phyloP scores from a whole-genome alignment of 2,329 filamentous ascomycete genomes.

The Clarireedia paspali region DNA sequence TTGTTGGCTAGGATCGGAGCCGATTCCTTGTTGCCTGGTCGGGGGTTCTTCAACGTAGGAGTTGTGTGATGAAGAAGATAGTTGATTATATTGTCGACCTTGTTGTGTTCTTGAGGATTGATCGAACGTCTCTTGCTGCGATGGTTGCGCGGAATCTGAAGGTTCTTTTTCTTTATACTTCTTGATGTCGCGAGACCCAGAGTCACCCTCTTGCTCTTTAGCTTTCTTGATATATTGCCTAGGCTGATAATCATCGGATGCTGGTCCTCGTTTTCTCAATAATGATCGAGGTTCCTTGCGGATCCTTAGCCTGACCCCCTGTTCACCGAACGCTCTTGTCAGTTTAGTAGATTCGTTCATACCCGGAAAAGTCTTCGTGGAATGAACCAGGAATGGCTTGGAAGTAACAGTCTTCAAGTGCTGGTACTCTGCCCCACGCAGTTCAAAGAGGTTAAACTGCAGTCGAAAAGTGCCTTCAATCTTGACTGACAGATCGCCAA shows the following conservation, averaged over 20 bases:
- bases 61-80: neutral
- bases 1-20: neutral
- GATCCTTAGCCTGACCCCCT: slow-evolving; percentile 74
- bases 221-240: slow-evolving; percentile 19
- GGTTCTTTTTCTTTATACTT: neutral
- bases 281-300: slow-evolving; percentile 68
- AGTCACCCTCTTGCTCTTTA: neutral
- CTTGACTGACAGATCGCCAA: slow-evolving; percentile 77
- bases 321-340: slow-evolving; percentile 76
- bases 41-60: neutral
- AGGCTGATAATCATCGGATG: slow-evolving; percentile 28
- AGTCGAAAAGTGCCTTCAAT: slow-evolving; percentile 65
- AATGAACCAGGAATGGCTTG: slow-evolving; percentile 58
- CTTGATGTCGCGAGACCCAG: neutral
- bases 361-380: slow-evolving; percentile 66
- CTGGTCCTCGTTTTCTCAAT: slow-evolving; percentile 26
- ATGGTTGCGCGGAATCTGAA: neutral
- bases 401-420: slow-evolving; percentile 41
- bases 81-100: neutral
- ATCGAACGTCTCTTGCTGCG: neutral
- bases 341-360: slow-evolving; percentile 76
- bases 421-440: slow-evolving; percentile 34
- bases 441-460: slow-evolving; percentile 71
- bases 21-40: neutral
- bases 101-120: neutral